Conservation (phyloP, 2,329 filamentous ascomycete species). For the Coleophoma eucalyptorum region DNA sequence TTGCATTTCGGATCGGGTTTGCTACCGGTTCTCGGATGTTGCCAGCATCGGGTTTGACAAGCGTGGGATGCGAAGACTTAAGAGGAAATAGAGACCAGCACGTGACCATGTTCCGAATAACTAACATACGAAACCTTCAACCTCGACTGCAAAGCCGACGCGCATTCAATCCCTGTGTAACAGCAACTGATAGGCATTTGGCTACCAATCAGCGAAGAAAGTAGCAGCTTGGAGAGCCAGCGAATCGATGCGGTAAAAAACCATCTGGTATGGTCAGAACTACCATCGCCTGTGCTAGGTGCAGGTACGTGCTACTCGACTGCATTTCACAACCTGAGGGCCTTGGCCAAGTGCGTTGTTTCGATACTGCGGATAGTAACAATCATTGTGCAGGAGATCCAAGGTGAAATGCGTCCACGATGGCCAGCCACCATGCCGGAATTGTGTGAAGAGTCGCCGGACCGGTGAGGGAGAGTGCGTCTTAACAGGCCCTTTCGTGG, state of each 20-base stretch:
- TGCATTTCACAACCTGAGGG: not conserved
- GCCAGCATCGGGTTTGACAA: not conserved
- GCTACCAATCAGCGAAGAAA: not conserved
- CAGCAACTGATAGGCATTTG: not conserved
- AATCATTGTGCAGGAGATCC: conserved; percentile 9
- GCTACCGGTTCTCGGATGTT: not conserved
- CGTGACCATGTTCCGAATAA: too few species aligned
- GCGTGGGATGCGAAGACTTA: too few species aligned
- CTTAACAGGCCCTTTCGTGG: conserved; percentile 8
- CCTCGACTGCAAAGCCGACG: not conserved
- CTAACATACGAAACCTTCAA: not conserved
- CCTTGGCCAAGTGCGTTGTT: not conserved
- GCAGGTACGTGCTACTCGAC: conserved; percentile 1
- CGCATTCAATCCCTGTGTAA: too few species aligned
- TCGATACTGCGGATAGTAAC: not conserved
- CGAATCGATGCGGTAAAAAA: not conserved
- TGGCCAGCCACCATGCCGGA: conserved; percentile 17
- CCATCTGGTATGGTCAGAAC: conserved; percentile 1
- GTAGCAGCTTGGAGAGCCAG: not conserved
- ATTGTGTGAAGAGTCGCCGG: conserved; percentile 12
- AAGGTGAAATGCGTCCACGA: conserved; percentile 21
- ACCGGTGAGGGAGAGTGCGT: conserved; percentile 6
- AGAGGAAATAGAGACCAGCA: too few species aligned
- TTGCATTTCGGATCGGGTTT: too few species aligned
- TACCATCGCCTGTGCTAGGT: conserved; percentile 4